A percentile compares a stretch with the other conserved stretches of the same genome.
Conservation (phyloP, 306 rosid genomes). For the Quercus dentata region DNA sequence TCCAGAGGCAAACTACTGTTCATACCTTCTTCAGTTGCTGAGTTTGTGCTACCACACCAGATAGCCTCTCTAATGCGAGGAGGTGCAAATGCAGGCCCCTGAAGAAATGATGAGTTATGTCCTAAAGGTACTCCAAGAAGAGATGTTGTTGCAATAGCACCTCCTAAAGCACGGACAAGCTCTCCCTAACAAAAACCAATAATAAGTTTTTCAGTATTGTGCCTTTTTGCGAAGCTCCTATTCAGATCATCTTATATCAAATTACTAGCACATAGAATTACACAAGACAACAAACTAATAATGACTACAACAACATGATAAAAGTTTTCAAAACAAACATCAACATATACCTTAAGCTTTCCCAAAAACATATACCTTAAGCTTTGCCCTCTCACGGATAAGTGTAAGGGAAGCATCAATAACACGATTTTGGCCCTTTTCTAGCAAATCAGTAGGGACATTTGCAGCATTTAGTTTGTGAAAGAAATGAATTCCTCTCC, state of each 20-base stretch:
- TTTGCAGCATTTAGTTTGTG: constrained; percentile 52
- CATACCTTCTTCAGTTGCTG: constrained; percentile 89
- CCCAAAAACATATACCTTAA: constrained; percentile 48
- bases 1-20: constrained; percentile 7
- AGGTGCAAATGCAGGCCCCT: constrained; percentile 98
- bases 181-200: constrained; percentile 58
- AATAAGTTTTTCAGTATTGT: neutral
- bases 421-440: constrained; percentile 78
- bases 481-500: constrained; percentile 62
- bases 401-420: constrained; percentile 96
- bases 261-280: neutral
- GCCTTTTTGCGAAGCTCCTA: constrained; percentile 5
- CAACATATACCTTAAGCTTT: constrained; percentile 68
- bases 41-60: constrained; percentile 97
- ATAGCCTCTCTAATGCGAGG: constrained; percentile 96
- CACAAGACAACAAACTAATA: neutral
- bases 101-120: constrained; percentile 95
- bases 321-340: neutral
- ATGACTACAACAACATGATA: neutral
- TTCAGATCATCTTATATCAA: neutral
- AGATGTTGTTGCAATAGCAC: constrained; percentile 68
- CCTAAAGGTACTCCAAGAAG: constrained; percentile 96
- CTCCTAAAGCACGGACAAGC: constrained; percentile 92
- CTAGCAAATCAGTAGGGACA: constrained; percentile 53
- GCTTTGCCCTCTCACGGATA: constrained; percentile 92